Percentiles rank a stretch among this genome's conserved stretches.
phyloP scores from a whole-genome alignment of 768 basidiomycete species.

The Sistotremastrum niveocremeum region DNA sequence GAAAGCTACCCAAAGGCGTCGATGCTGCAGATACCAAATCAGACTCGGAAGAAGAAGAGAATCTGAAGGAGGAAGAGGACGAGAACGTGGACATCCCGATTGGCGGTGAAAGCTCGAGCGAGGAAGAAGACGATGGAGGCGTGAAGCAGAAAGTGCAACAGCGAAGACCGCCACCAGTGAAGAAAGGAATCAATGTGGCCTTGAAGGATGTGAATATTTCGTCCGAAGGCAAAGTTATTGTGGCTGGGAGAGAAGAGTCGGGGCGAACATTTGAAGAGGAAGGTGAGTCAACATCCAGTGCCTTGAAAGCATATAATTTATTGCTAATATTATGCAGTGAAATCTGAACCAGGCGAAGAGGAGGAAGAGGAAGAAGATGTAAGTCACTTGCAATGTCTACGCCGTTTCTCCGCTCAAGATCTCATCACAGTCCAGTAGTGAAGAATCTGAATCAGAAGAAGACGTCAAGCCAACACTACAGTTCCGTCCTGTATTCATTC shows the following conservation, averaged over 20 bases:
- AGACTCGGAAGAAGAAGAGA: conserved; percentile 52
- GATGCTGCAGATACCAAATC: conserved; percentile 33
- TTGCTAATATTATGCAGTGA: conserved; percentile 22
- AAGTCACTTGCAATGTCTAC: conserved; percentile 10
- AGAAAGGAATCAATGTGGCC: conserved; percentile 52
- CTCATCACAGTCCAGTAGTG: conserved; percentile 60
- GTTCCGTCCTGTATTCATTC: conserved; percentile 89
- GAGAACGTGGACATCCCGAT: conserved; percentile 48
- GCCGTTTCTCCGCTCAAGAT: conserved; percentile 7
- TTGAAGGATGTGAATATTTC: conserved; percentile 74
- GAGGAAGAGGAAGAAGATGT: conserved; percentile 21
- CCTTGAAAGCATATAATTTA: conserved; percentile 5
- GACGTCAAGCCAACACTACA: conserved; percentile 62
- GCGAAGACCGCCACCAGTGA: conserved; percentile 1
- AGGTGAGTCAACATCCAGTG: conserved; percentile 24
- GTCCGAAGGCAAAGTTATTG: conserved; percentile 64
- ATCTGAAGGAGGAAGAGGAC: conserved; percentile 21
- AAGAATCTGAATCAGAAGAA: conserved; percentile 58
- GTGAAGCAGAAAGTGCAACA: conserved; percentile 19
- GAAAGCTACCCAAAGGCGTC: conserved; percentile 72
- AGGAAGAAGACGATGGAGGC: conserved; percentile 31
- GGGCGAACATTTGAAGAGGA: conserved; percentile 55
- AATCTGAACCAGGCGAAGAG: conserved; percentile 36
- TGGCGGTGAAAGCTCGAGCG: conserved; percentile 35
- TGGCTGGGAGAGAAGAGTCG: conserved; percentile 67